These are phyloP conservation scores for Phlebiopsis flavidoalba DNA, from an alignment of 768 basidiomycete species.

Conservation along the genomic window DNA sequence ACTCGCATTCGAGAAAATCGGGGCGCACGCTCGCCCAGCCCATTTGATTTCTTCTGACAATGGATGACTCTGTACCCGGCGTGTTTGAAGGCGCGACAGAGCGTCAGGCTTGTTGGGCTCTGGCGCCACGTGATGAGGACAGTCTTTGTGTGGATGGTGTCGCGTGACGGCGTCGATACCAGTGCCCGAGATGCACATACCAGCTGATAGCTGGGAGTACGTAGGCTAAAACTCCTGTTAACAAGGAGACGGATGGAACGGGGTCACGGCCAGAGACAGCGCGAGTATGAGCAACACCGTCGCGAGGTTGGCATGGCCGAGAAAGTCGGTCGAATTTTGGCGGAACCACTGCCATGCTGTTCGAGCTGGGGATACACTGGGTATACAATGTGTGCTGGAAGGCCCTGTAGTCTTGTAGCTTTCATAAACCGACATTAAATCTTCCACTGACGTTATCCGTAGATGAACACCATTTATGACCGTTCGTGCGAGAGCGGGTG, in stretches of 20 bases:
- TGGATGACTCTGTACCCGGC: constrained; percentile 8
- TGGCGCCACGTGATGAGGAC: constrained; percentile 10
- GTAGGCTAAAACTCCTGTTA: neutral
- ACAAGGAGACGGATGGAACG: neutral
- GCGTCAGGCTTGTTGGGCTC: constrained; percentile 11
- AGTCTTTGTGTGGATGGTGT: neutral
- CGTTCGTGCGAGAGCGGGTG: neutral
- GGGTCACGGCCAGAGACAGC: neutral
- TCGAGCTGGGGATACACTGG: neutral
- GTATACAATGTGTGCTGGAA: no score
- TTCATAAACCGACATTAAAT: no score
- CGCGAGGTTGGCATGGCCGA: constrained; percentile 1
- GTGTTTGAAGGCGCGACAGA: constrained; percentile 12
- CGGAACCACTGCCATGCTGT: neutral
- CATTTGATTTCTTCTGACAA: constrained; percentile 11
- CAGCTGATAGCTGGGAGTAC: neutral
- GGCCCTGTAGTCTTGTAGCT: no score
- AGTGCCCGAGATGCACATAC: neutral
- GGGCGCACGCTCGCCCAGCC: constrained; percentile 5
- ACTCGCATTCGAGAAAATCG: constrained; percentile 12
- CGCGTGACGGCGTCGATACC: neutral
- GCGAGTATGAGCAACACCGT: constrained; percentile 1
- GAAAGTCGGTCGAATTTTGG: constrained; percentile 4
- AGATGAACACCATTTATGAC: neutral
- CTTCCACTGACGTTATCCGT: no score